Percentiles rank a stretch among this genome's conserved stretches.
Evolutionary conservation across 2,329 filamentous ascomycete genomes (phyloP).

Genomic region (Fusarium verrucosum): DNA sequence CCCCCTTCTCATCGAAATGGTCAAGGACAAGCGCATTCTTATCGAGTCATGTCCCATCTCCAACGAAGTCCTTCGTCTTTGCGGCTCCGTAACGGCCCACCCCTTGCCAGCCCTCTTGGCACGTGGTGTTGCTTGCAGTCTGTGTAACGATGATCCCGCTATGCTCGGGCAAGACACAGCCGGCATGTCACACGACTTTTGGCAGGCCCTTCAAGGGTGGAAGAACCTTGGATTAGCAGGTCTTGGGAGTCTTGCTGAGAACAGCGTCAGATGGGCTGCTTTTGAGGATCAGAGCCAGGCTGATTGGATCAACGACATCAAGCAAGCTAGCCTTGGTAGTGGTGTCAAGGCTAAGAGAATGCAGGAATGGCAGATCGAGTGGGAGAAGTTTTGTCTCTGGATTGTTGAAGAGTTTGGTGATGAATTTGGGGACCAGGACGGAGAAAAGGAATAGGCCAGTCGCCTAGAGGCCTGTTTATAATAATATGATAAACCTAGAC

Average conservation of each 20-base stretch:
- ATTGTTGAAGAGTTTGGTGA: constrained; percentile 79
- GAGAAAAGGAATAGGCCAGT: background rate
- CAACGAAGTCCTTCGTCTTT: constrained; percentile 86
- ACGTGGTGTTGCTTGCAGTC: constrained; percentile 81
- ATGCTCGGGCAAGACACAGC: constrained; percentile 85
- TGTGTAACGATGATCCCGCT: constrained; percentile 92
- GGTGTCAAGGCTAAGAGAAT: constrained; percentile 77
- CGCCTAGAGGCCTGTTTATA: background rate
- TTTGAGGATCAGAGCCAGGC: constrained; percentile 80
- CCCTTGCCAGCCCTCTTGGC: constrained; percentile 85
- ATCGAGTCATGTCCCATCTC: constrained; percentile 91
- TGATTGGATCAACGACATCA: constrained; percentile 78
- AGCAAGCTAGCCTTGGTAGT: constrained; percentile 75
- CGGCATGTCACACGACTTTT: constrained; percentile 92
- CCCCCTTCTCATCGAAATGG: constrained; percentile 85
- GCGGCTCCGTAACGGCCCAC: constrained; percentile 78
- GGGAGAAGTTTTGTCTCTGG: constrained; percentile 93
- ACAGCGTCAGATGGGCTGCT: constrained; percentile 88
- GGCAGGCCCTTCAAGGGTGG: constrained; percentile 91
- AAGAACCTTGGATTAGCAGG: constrained; percentile 90
- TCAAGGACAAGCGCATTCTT: constrained; percentile 87
- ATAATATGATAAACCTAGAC: constrained; percentile 14
- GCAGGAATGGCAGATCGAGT: constrained; percentile 80
- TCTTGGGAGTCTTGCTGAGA: constrained; percentile 87
- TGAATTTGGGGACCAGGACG: constrained; percentile 64